Evolutionary conservation across 1,139 yeast genomes (phyloP), one percentile per base, ranked within the genome.

Genomic region (Keqinozyma sinolaborantium): DNA sequence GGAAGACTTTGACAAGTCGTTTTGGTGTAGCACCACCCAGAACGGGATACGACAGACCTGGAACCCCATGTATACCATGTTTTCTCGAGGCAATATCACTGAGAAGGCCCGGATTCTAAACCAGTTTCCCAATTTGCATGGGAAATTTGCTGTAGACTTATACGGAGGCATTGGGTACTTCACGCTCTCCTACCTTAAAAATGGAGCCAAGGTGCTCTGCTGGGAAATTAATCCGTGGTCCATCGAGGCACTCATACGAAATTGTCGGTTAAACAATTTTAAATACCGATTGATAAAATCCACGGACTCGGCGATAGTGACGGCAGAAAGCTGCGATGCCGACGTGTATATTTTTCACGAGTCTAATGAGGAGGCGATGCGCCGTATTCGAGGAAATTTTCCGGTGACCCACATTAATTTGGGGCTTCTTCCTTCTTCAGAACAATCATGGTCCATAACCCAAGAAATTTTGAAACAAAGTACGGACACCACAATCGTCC

Each of bases 221-320:
- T 87, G 95, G 87, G 96, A 87, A 43, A 58, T 87, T 28, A 87
- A 87, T 48, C 86, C 88, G 1, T 86, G 92, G 94, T 83, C 94
- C 29, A 71, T 83, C 5, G 78, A 79, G 44, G 95, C 95, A 0
- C 62, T 86, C 25, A 47, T 58, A 2, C 60, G 78, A 27, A 88
- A 88, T 1, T 67, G 83, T 6, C 32, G 38, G 2, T 48, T 48
- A 4, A 81, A 78, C 41, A 59, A 63, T 7, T 66, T 72, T 53
- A 50, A 44, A 5, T 69, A 61, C 32, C 56, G 51, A 35, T 51
- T 73, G 2, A 52, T 70, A 16, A 35, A n/a, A n/a, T n/a, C n/a
- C n/a, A n/a, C n/a, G n/a, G n/a, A n/a, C n/a, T n/a, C n/a, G n/a
- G n/a, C n/a, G n/a, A n/a, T n/a, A n/a, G n/a, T n/a, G n/a, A n/a